Base-by-base conservation (phyloP, 441 rosid species). In the Pelargonium fulgidum region DNA sequence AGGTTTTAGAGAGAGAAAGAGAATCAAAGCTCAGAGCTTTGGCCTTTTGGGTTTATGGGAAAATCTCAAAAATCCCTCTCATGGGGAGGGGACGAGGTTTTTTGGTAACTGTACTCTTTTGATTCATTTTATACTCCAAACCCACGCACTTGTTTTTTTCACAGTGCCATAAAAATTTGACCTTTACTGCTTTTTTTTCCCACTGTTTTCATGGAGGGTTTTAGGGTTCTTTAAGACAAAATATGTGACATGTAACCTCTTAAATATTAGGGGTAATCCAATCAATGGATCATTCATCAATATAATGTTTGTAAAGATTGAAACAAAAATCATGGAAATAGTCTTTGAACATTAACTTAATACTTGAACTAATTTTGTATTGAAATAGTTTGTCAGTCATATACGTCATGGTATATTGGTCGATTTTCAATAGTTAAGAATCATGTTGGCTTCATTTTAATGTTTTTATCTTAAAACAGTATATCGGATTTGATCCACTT, bases 41-140 rank as follows among this genome's bases (percentile, higher is more conserved):
- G 74, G 67, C 65, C 74, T 68, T 63, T 71, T 72, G 58, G 76
- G 68, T 70, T 70, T 70, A 63, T 1, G 74, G 79, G 78, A 39
- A 56, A 56, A 56, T 56, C 26, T 56, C 24, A 56, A 73, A 80
- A 75, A 76, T 73, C 70, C 65, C 77, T 77, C 76, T 65, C 85
- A 47, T 59, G 74, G 76, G 81, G 42, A 78, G 80, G 65, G 65
- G 74, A 75, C 84, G 81, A 80, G 82, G 80, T 70, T 81, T 73
- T 13, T 77, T 69, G 80, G 67, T 67, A 71, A 68, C 61, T 22
- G 70, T 68, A 69, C 56, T 48, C 62, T 62, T 24, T 33, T 52
- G 41, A 62, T 20, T 17, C 61, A 24, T 33, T 41, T 7, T 33
- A 33, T 33, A 33, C 39, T 73, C 66, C 58, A 26, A 33, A 50